These are phyloP conservation scores for Lactifluus volemus DNA, from an alignment of 768 basidiomycete genomes.

Conservation along the genomic window DNA sequence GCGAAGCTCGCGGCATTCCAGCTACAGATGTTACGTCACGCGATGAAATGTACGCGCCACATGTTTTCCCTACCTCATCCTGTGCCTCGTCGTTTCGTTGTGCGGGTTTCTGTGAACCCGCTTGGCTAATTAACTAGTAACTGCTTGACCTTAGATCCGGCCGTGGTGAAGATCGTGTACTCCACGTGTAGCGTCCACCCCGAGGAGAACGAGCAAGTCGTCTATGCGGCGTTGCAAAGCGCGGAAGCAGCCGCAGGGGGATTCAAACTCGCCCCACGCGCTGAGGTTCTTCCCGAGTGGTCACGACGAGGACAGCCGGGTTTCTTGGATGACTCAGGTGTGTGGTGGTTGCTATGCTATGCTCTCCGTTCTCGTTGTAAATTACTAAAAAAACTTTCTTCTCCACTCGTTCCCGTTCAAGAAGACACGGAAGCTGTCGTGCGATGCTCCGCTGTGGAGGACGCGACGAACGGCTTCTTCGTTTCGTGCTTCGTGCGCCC, in stretches of 20 bases:
- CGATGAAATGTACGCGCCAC: constrained; percentile 70
- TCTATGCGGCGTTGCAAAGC: constrained; percentile 60
- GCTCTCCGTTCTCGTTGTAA: not conserved
- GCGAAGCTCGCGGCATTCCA: constrained; percentile 85
- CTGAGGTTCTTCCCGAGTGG: constrained; percentile 75
- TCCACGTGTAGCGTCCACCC: constrained; percentile 96
- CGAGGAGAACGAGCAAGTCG: constrained; percentile 89
- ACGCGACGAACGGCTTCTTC: constrained; percentile 95
- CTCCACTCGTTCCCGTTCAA: not conserved
- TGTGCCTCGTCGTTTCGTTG: no score
- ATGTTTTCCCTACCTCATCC: not conserved
- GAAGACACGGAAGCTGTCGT: constrained; percentile 45
- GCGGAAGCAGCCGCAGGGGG: constrained; percentile 51
- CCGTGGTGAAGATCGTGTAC: constrained; percentile 77
- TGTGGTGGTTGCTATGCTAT: not conserved
- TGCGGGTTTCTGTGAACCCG: no score
- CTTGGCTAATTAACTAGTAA: not conserved
- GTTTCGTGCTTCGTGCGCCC: constrained; percentile 79
- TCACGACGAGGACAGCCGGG: constrained; percentile 64
- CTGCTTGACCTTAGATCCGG: constrained; percentile 47
- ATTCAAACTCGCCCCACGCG: constrained; percentile 61
- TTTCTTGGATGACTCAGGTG: constrained; percentile 37
- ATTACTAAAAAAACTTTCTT: not conserved
- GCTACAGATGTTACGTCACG: constrained; percentile 83
- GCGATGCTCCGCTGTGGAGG: constrained; percentile 72